Percentiles rank a stretch among this genome's conserved stretches.
phyloP scores from a whole-genome alignment of 1,284 basidiomycete species.

The Cerioporus squamosus region DNA sequence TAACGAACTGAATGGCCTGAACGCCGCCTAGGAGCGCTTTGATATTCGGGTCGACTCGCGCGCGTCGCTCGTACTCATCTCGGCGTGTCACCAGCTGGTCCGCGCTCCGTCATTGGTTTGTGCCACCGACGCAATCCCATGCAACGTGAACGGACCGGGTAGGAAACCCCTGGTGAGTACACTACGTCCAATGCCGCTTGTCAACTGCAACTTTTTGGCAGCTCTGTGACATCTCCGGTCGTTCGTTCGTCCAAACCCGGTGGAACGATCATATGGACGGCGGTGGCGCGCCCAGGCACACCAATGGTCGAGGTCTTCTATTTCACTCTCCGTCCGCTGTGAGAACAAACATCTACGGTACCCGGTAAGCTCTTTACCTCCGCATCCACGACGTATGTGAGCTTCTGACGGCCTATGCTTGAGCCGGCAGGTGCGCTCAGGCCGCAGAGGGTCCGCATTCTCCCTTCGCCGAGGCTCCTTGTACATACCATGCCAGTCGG shows the following conservation, averaged over 20 bases:
- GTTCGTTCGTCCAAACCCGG: neutral
- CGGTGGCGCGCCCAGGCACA: slow-evolving; percentile 8
- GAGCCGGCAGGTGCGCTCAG: neutral
- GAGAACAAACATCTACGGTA: slow-evolving; percentile 4
- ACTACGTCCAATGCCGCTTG: too few species aligned
- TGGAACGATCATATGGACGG: neutral
- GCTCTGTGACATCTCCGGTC: too few species aligned
- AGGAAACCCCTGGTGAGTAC: too few species aligned
- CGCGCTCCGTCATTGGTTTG: too few species aligned
- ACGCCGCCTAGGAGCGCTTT: slow-evolving; percentile 8
- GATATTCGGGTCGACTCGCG: neutral
- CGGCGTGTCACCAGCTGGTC: too few species aligned
- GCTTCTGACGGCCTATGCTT: neutral
- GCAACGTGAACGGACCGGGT: too few species aligned
- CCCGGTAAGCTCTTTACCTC: slow-evolving; percentile 22
- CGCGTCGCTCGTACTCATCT: neutral
- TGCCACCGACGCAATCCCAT: too few species aligned
- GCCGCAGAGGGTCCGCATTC: too few species aligned
- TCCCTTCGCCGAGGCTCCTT: too few species aligned
- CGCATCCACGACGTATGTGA: slow-evolving; percentile 10
- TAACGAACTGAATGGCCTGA: slow-evolving; percentile 9
- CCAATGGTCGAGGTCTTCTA: neutral
- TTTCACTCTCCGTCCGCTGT: neutral
- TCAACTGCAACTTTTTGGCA: too few species aligned
- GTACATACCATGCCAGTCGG: too few species aligned